Percentiles rank a stretch among this genome's conserved stretches.
phyloP scores from a whole-genome alignment of 345 rosid genomes.

The thale cress (Arabidopsis thaliana) region TAIR10.1 NC_003070.9:9535001-9535500 shows the following conservation, averaged over 20 bases:
- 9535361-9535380: constrained; percentile 73
- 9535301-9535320: constrained; percentile 94
- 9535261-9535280: constrained; percentile 93
- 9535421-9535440: constrained; percentile 51
- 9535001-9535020: constrained; percentile 89
- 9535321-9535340: constrained; percentile 93
- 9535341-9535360: constrained; percentile 75
- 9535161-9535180: constrained; percentile 93
- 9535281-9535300: constrained; percentile 91
- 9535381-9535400: constrained; percentile 65
- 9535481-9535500: constrained; percentile 89
- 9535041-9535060: constrained; percentile 95
- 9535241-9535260: not conserved
- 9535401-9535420: constrained; percentile 60
- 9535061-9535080: constrained; percentile 85
- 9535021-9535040: constrained; percentile 86
- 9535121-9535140: constrained; percentile 97
- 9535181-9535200: constrained; percentile 15
- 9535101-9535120: constrained; percentile 71
- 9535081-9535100: constrained; percentile 68
- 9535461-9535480: constrained; percentile 89
- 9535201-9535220: not conserved
- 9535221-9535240: constrained; percentile 13
- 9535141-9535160: constrained; percentile 93
- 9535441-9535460: constrained; percentile 90